A percentile compares a stretch with the other conserved stretches of the same genome.
Evolutionary conservation across 1,284 basidiomycete genomes (phyloP).

Genomic region (Ceraceosorus guamensis): DNA sequence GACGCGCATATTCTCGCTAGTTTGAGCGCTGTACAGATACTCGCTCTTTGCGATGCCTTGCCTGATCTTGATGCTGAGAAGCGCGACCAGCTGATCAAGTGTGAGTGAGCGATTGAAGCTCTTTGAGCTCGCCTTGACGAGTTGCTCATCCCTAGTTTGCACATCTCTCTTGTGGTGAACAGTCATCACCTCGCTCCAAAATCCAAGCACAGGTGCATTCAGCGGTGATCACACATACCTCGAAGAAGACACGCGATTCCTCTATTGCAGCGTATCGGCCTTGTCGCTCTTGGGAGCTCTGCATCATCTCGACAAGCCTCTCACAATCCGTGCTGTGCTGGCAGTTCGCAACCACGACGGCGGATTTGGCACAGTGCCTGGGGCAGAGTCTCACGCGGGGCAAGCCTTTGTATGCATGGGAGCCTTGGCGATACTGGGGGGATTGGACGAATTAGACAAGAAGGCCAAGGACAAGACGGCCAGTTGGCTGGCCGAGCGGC

Average conservation of each 20-base stretch:
- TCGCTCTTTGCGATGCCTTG: conserved; percentile 75
- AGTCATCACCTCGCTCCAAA: conserved; percentile 76
- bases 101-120: conserved; percentile 53
- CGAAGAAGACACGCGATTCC: conserved; percentile 85
- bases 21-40: conserved; percentile 82
- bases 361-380: conserved; percentile 74
- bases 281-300: conserved; percentile 68
- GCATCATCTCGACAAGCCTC: conserved; percentile 51
- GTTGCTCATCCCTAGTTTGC: neutral
- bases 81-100: conserved; percentile 61
- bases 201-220: conserved; percentile 66
- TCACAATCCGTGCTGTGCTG: conserved; percentile 66
- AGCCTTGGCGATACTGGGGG: conserved; percentile 74
- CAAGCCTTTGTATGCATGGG: conserved; percentile 88
- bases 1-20: conserved; percentile 85
- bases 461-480: conserved; percentile 55
- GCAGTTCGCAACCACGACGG: conserved; percentile 89
- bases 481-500: conserved; percentile 90
- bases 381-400: conserved; percentile 84
- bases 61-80: conserved; percentile 54
- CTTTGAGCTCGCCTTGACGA: neutral
- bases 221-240: conserved; percentile 75
- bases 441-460: conserved; percentile 56
- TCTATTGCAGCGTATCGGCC: conserved; percentile 74
- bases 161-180: conserved; percentile 5